Evolutionary conservation across 805 yeast genomes (phyloP), one percentile per base, ranked within the genome.

Genomic region (Hanseniaspora pseudoguilliermondii): DNA sequence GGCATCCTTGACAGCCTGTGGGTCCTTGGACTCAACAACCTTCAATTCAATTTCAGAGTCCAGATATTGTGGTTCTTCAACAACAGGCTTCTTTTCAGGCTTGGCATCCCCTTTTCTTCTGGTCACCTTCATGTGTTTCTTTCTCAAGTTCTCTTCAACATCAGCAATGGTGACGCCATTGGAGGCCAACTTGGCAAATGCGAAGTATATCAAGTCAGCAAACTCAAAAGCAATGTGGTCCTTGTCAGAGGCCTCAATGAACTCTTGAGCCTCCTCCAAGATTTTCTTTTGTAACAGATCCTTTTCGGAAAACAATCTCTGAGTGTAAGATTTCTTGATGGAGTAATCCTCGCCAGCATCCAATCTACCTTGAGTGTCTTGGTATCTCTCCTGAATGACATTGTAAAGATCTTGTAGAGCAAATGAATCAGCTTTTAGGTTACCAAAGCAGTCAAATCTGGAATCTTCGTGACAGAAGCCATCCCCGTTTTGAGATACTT

Each of bases 91-190:
- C 36, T 58, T 64, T 66, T 83, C 81, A 25, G 86, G 82, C 71
- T 91, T 91, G 47, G 98, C 97, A 71, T 93, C 96, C 54, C 98
- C 98, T 70, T 82, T 84, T 67, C 98, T 80, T 71, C 98, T 81
- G 2, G 95, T 82, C 58, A 93, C 88, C 71, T 91, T 91, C 64
- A 83, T 71, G 48, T 87, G 78, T 74, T 93, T 93, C 66, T 82
- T 69, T 65, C 87, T 90, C 65, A 93, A 75, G 69, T 91, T 88
- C 61, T 75, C 77, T 71, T 90, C 96, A 47, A 93, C 82, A 63
- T 90, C 97, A 9, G 77, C 73, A 63, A 89, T 72, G 27, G 84
- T 71, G 35, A 93, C 96, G 35, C 91, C 96, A 63, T 81, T 74
- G 69, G 86, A 79, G 23, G 84, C 76, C 50, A 87, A 78, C 69